Percentiles rank a stretch among this genome's conserved stretches.
phyloP scores from a whole-genome alignment of 768 basidiomycete genomes.

The Amanita polypyramis region DNA sequence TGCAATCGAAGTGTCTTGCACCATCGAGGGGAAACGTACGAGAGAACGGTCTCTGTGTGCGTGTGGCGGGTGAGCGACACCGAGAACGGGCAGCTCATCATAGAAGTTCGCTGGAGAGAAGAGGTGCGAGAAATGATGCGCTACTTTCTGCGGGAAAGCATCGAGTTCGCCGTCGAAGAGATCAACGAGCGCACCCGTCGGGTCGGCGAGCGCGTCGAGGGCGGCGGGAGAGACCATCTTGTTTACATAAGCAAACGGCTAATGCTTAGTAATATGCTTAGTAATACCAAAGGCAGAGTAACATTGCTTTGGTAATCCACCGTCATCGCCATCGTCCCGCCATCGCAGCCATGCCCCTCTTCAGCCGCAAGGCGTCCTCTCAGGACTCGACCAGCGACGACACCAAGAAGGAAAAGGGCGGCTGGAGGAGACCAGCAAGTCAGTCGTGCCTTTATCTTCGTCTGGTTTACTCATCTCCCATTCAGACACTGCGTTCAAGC shows the following conservation, averaged over 20 bases:
- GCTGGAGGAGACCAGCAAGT: constrained; percentile 83
- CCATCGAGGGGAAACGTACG: constrained; percentile 67
- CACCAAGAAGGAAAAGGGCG: constrained; percentile 74
- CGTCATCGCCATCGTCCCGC: neutral
- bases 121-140: neutral
- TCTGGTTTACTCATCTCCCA: constrained; percentile 8
- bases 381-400: constrained; percentile 33
- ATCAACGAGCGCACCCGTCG: neutral
- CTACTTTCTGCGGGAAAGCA: constrained; percentile 3
- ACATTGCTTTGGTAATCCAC: too few relatives aligned
- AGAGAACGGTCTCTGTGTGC: constrained; percentile 41
- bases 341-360: constrained; percentile 37
- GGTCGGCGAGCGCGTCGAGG: constrained; percentile 6
- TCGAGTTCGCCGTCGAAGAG: constrained; percentile 5
- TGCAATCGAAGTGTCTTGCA: constrained; percentile 72
- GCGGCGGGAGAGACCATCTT: constrained; percentile 2
- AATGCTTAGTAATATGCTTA: too few relatives aligned
- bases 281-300: too few relatives aligned
- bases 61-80: constrained; percentile 36
- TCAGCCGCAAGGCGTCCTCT: constrained; percentile 38
- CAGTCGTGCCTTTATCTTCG: constrained; percentile 19
- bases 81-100: constrained; percentile 48
- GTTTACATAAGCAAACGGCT: constrained; percentile 5
- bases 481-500: constrained; percentile 96
- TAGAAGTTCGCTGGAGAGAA: neutral